Percentiles rank a stretch among this genome's conserved stretches.
Conservation (phyloP, 495 filamentous ascomycete species). For the Penicillium cataractarum region DNA sequence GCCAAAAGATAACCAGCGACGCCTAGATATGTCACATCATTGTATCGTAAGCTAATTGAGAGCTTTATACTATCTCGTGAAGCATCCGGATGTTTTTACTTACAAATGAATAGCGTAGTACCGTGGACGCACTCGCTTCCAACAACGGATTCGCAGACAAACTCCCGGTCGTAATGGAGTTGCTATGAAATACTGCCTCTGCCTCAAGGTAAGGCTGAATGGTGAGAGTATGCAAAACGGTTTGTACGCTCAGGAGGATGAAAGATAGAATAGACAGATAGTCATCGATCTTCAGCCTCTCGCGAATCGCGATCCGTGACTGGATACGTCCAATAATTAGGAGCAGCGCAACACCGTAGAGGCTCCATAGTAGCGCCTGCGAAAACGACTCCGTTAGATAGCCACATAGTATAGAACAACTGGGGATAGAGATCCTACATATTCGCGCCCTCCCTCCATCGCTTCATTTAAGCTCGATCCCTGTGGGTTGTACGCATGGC, state of each 20-base stretch:
- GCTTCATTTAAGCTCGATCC: not conserved
- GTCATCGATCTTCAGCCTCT: not conserved
- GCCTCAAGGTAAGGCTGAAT: not conserved
- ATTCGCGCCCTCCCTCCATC: not conserved
- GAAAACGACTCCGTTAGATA: not conserved
- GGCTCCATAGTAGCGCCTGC: not conserved
- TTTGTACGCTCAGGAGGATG: not conserved
- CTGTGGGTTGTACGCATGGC: not conserved
- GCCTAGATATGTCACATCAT: not conserved
- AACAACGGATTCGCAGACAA: not conserved
- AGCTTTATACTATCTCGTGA: not conserved
- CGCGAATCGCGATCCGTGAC: not conserved
- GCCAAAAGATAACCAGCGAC: not conserved
- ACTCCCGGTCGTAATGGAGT: not conserved
- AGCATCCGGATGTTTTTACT: not conserved
- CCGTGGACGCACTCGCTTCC: not conserved
- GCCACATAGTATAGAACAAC: not conserved
- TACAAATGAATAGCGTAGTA: not conserved
- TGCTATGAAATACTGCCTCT: not conserved
- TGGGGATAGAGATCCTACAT: not conserved
- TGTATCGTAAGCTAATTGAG: not conserved
- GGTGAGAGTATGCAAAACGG: not conserved
- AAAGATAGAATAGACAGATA: not conserved
- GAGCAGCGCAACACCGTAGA: not conserved
- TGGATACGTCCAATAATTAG: not conserved